Percentiles rank a stretch among this genome's conserved stretches.
Conservation (phyloP, 768 basidiomycete genomes). For the Thelephora ganbajun region DNA sequence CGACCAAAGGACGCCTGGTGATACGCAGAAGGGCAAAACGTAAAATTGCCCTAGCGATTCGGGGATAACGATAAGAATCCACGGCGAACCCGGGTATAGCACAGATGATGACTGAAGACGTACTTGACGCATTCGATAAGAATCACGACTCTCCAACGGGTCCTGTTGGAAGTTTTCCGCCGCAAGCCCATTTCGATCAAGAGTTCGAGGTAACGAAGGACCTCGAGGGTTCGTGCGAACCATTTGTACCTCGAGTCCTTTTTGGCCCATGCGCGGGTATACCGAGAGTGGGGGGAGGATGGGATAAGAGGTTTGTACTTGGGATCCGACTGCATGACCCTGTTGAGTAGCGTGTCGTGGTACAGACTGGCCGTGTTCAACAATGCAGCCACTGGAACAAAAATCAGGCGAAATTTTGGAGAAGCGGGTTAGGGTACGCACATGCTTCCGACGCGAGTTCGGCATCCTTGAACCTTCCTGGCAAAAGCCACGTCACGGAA, state of each 20-base stretch:
- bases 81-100: background rate
- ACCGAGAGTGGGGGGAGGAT: constrained; percentile 69
- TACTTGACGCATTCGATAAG: constrained; percentile 79
- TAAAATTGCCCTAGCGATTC: constrained; percentile 46
- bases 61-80: constrained; percentile 4
- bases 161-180: constrained; percentile 49
- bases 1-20: constrained; percentile 64
- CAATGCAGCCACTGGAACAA: constrained; percentile 60
- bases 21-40: constrained; percentile 60
- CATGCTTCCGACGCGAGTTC: constrained; percentile 90
- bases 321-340: constrained; percentile 46
- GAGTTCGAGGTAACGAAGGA: constrained; percentile 71
- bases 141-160: constrained; percentile 66
- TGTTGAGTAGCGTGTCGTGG: constrained; percentile 83
- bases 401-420: background rate
- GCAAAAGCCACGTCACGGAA: constrained; percentile 90
- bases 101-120: constrained; percentile 13
- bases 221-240: constrained; percentile 59
- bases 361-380: constrained; percentile 86
- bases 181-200: constrained; percentile 81
- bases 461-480: constrained; percentile 94
- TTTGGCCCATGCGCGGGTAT: constrained; percentile 78
- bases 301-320: constrained; percentile 68
- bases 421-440: constrained; percentile 32
- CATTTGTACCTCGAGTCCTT: constrained; percentile 60